phyloP scores from a whole-genome alignment of 2,329 filamentous ascomycete genomes.

The Diaporthe vaccinii region DNA sequence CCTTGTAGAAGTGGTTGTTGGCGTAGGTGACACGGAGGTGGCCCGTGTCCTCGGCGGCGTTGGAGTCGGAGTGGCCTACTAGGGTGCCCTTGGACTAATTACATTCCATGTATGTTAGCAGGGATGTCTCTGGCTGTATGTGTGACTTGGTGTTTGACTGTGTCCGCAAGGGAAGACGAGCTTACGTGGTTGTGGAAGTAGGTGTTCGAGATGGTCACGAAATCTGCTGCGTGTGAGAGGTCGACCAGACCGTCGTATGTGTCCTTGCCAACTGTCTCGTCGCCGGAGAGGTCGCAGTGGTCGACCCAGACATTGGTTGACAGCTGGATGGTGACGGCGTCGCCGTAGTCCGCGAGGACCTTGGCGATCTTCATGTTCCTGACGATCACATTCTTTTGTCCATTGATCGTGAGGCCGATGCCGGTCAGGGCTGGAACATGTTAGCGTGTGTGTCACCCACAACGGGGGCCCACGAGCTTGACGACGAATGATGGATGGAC shows the following conservation, averaged over 20 bases:
- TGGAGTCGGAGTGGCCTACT: constrained; percentile 72
- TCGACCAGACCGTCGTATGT: constrained; percentile 70
- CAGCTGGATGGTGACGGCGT: constrained; percentile 54
- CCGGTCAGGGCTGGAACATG: constrained; percentile 43
- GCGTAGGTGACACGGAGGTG: constrained; percentile 63
- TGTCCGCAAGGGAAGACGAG: no score
- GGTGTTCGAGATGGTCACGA: constrained; percentile 55
- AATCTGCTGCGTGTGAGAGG: constrained; percentile 67
- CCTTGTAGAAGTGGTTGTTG: constrained; percentile 62
- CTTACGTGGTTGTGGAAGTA: constrained; percentile 57
- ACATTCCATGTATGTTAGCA: not conserved
- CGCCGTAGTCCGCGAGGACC: constrained; percentile 53
- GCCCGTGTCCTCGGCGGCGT: constrained; percentile 57
- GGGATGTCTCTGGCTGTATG: not conserved
- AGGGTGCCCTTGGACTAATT: constrained; percentile 68
- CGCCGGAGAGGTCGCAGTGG: constrained; percentile 65
- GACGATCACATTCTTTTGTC: constrained; percentile 60
- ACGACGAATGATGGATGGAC: not conserved
- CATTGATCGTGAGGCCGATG: constrained; percentile 58
- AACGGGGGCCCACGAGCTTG: not conserved
- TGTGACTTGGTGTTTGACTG: no score
- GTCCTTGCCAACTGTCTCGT: constrained; percentile 66
- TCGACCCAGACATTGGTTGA: constrained; percentile 65
- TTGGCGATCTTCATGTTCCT: constrained; percentile 59
- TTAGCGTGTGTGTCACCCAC: not conserved